Evolutionary conservation across 495 filamentous ascomycete species (phyloP).

Genomic region (Penicillium odoratum): DNA sequence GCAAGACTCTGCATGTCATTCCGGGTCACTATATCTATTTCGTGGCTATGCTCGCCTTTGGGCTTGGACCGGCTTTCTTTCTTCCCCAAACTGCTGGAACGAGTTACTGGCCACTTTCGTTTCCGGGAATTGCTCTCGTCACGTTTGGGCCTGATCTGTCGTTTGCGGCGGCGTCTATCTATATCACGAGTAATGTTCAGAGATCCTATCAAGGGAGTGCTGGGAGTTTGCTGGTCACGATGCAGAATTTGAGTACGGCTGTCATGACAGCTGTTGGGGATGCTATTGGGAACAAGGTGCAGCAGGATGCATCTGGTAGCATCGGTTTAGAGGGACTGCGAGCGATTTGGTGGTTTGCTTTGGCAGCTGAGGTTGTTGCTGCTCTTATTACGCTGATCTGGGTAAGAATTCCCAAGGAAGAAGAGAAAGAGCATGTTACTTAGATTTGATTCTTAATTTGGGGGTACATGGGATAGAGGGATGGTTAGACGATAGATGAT

Average conservation of each 20-base stretch:
- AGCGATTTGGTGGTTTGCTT: slow-evolving; percentile 52
- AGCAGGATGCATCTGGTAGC: slow-evolving; percentile 32
- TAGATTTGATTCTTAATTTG: slow-evolving; percentile 5
- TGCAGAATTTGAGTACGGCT: slow-evolving; percentile 39
- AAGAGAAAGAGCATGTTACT: slow-evolving; percentile 53
- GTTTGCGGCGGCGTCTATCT: slow-evolving; percentile 37
- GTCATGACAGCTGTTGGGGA: slow-evolving; percentile 47
- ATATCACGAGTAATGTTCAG: slow-evolving; percentile 35
- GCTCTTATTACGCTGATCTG: slow-evolving; percentile 41
- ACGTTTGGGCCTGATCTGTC: slow-evolving; percentile 36
- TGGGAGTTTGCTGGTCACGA: slow-evolving; percentile 35
- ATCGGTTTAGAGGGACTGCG: slow-evolving; percentile 44
- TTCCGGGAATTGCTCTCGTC: slow-evolving; percentile 32
- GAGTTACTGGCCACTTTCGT: slow-evolving; percentile 32
- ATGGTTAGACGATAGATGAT: not conserved
- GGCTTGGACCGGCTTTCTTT: slow-evolving; percentile 35
- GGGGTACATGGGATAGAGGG: not conserved
- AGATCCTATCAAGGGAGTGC: slow-evolving; percentile 38
- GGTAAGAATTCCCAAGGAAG: slow-evolving; percentile 48
- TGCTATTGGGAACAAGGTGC: slow-evolving; percentile 45
- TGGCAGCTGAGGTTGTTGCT: slow-evolving; percentile 38
- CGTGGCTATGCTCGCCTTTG: slow-evolving; percentile 34
- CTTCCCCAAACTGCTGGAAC: slow-evolving; percentile 32
- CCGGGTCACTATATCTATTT: slow-evolving; percentile 52
- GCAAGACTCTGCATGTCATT: slow-evolving; percentile 42